A percentile compares a stretch with the other conserved stretches of the same genome.
Evolutionary conservation across 768 basidiomycete genomes (phyloP).

Genomic region (Lyophyllum atratum): DNA sequence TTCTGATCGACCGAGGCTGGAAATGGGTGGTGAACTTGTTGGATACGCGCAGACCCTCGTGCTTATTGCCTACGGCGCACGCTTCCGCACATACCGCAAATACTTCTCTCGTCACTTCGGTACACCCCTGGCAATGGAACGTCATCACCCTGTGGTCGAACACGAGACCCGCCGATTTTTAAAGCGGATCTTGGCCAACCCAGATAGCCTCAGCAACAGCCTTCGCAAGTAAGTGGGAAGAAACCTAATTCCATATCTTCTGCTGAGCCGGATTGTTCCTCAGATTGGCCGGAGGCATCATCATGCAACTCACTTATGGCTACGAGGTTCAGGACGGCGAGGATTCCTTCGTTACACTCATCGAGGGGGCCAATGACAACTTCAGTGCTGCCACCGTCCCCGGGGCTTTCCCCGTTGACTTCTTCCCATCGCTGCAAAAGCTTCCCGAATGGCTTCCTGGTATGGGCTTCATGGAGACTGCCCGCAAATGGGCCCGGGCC

Average conservation of each 20-base stretch:
- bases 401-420: conserved; percentile 48
- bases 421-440: conserved; percentile 41
- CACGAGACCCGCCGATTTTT: conserved; percentile 37
- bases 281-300: conserved; percentile 54
- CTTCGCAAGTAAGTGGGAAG: conserved; percentile 41
- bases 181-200: conserved; percentile 33
- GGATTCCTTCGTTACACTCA: conserved; percentile 53
- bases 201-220: conserved; percentile 31
- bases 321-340: conserved; percentile 53
- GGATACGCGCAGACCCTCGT: conserved; percentile 52
- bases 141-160: conserved; percentile 34
- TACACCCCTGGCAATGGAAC: conserved; percentile 26
- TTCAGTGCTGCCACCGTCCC: conserved; percentile 52
- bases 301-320: conserved; percentile 56
- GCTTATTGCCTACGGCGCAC: conserved; percentile 42
- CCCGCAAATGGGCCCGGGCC: conserved; percentile 39
- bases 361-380: conserved; percentile 52
- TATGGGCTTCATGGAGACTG: conserved; percentile 50
- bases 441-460: conserved; percentile 63
- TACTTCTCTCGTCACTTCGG: conserved; percentile 45
- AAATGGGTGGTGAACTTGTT: conserved; percentile 53
- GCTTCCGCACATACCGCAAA: conserved; percentile 46
- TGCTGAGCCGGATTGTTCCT: not conserved
- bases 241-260: not conserved
- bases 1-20: conserved; percentile 47